A percentile compares a stretch with the other conserved stretches of the same genome.
Evolutionary conservation across 1,139 yeast species (phyloP).

Genomic region (Saccharomyces hybrid): DNA sequence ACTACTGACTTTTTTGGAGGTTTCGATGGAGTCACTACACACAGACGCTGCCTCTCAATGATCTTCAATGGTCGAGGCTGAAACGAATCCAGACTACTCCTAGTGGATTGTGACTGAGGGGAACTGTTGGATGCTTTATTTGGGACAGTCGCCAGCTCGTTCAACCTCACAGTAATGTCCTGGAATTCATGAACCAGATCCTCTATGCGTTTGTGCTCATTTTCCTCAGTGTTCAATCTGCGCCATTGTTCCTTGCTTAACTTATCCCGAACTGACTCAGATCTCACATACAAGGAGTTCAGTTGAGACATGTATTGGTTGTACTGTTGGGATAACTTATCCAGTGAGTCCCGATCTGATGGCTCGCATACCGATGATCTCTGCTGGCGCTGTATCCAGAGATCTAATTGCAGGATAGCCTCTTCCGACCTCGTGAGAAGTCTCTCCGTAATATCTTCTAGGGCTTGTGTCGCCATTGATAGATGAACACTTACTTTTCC

Average conservation of each 20-base stretch:
- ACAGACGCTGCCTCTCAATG: conserved; percentile 15
- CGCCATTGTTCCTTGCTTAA: conserved; percentile 10
- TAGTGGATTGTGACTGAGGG: conserved; percentile 18
- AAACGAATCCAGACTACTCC: conserved; percentile 19
- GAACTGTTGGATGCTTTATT: conserved; percentile 3
- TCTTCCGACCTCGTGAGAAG: conserved; percentile 25
- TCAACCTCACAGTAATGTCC: conserved; percentile 21
- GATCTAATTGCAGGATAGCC: conserved; percentile 25
- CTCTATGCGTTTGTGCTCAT: conserved; percentile 15
- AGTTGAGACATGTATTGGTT: conserved; percentile 23
- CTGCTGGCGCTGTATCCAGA: conserved; percentile 24
- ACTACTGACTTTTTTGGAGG: conserved; percentile 5
- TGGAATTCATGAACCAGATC: conserved; percentile 24
- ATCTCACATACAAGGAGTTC: conserved; percentile 23
- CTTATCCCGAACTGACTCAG: conserved; percentile 21
- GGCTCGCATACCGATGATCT: conserved; percentile 9
- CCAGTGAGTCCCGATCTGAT: conserved; percentile 6
- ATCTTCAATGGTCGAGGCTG: conserved; percentile 28
- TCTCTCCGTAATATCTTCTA: conserved; percentile 23
- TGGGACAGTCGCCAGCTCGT: conserved; percentile 16
- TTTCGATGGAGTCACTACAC: conserved; percentile 3
- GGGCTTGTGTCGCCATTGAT: background rate
- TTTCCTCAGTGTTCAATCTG: conserved; percentile 5
- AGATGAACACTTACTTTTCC: background rate
- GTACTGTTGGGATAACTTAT: conserved; percentile 14